These are phyloP conservation scores for Ascochyta fabae DNA, from an alignment of 2,329 filamentous ascomycete genomes.

Conservation along the genomic window DNA sequence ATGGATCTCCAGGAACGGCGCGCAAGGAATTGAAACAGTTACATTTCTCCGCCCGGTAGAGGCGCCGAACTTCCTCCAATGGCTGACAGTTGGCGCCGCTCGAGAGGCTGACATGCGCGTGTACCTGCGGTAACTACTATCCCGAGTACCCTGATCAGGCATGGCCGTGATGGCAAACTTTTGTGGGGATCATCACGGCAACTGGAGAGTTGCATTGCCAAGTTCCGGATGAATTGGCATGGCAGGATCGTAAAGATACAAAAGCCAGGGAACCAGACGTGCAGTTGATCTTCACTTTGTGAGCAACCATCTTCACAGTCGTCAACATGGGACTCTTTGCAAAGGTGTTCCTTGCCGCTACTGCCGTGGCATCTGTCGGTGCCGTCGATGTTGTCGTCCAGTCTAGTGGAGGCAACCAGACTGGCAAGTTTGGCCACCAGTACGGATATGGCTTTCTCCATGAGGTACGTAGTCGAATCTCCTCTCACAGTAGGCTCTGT, in stretches of 20 bases:
- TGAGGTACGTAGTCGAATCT: slow-evolving; percentile 23
- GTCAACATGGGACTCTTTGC: slow-evolving; percentile 31
- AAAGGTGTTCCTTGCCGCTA: slow-evolving; percentile 28
- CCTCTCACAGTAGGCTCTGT: not conserved
- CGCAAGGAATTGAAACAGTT: slow-evolving; percentile 8
- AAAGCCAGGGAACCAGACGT: slow-evolving; percentile 5
- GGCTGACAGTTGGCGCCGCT: slow-evolving; percentile 8
- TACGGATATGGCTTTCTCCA: slow-evolving; percentile 43
- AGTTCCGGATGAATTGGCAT: slow-evolving; percentile 8
- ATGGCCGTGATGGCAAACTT: slow-evolving; percentile 5
- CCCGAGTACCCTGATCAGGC: slow-evolving; percentile 10
- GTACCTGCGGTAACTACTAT: slow-evolving; percentile 12
- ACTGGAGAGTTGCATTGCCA: slow-evolving; percentile 7
- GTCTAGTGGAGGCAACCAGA: slow-evolving; percentile 36
- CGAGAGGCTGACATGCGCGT: not conserved
- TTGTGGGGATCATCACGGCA: slow-evolving; percentile 16
- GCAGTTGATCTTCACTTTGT: slow-evolving; percentile 8
- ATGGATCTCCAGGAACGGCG: slow-evolving; percentile 15
- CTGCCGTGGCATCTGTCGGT: slow-evolving; percentile 28
- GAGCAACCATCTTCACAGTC: slow-evolving; percentile 19
- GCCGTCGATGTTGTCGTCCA: slow-evolving; percentile 38
- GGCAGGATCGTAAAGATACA: slow-evolving; percentile 5
- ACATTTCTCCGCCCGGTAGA: slow-evolving; percentile 29
- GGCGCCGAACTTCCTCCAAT: slow-evolving; percentile 34
- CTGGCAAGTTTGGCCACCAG: slow-evolving; percentile 37